Percentiles rank a stretch among this genome's conserved stretches.
Evolutionary conservation across 176 grass and related monocot genomes (phyloP).

Genomic region (Canna indica): DNA sequence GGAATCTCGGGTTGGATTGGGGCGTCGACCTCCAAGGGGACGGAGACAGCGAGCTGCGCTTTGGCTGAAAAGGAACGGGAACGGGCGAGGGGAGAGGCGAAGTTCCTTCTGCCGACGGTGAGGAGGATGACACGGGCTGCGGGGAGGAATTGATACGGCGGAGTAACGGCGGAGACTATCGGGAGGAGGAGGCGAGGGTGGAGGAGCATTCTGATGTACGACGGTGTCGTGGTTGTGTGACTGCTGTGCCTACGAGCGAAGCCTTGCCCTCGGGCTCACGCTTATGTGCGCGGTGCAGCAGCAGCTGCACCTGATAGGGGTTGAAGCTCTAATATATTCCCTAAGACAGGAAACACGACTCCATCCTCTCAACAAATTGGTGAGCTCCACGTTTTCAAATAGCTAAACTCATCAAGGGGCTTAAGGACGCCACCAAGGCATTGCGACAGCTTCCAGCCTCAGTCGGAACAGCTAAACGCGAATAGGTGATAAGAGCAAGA

Average conservation of each 20-base stretch:
- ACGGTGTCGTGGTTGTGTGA: neutral
- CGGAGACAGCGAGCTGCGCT: conserved; percentile 28
- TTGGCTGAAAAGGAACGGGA: conserved; percentile 6
- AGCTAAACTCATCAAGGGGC: no score
- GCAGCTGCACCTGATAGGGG: neutral
- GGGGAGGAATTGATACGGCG: conserved; percentile 41
- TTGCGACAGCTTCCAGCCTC: neutral
- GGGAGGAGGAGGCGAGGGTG: conserved; percentile 37
- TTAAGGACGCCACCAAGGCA: no score
- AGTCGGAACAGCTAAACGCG: neutral
- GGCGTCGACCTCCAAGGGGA: conserved; percentile 23
- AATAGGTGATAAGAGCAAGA: neutral
- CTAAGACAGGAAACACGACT: neutral
- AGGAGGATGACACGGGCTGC: conserved; percentile 28
- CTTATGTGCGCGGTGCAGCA: no score
- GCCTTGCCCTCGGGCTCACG: neutral
- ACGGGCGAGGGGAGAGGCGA: neutral
- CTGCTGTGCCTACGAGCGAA: no score
- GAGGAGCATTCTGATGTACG: conserved; percentile 49
- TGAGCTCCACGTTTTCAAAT: neutral
- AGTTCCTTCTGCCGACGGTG: neutral
- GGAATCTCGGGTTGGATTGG: conserved; percentile 4
- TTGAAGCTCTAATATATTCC: neutral
- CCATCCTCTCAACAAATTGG: neutral
- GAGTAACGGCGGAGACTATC: conserved; percentile 17